Percentiles rank a stretch among this genome's conserved stretches.
Conservation (phyloP, 306 rosid genomes). For the Hippophae gyantsensis region DNA sequence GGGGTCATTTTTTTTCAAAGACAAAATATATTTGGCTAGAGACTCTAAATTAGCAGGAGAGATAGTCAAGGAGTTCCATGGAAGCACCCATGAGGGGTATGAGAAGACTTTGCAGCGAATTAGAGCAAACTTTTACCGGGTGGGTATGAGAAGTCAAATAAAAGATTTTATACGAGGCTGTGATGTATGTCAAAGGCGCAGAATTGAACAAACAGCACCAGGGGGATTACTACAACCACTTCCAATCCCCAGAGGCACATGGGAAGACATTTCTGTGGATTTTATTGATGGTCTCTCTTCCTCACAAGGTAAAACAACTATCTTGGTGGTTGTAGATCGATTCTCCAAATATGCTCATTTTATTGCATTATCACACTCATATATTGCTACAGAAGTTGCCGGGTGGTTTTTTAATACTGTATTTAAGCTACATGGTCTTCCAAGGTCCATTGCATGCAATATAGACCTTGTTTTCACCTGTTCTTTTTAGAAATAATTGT, state of each 20-base stretch:
- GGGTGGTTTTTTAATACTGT: neutral
- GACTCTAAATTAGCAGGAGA: too few relatives aligned
- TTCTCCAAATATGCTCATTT: slow-evolving; percentile 4
- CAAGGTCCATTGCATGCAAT: neutral
- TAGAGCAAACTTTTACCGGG: neutral
- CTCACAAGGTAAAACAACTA: neutral
- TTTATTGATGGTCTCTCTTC: neutral
- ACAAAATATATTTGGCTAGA: neutral
- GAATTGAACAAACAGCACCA: neutral
- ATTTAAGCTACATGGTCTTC: neutral
- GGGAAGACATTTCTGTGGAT: slow-evolving; percentile 3
- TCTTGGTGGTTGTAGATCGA: neutral
- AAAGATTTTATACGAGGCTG: neutral
- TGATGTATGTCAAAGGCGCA: neutral
- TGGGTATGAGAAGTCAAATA: neutral
- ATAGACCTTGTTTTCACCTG: neutral
- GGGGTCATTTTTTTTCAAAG: neutral
- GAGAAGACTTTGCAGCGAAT: neutral
- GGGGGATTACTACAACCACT: neutral
- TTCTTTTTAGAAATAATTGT: neutral
- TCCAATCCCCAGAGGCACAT: neutral
- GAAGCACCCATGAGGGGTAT: neutral
- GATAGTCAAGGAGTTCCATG: neutral
- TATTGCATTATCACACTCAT: neutral
- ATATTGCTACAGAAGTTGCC: neutral